Evolutionary conservation across 441 rosid genomes (phyloP), one percentile per base, ranked within the genome.

Genomic region (Cnidoscolus chayamansa): DNA sequence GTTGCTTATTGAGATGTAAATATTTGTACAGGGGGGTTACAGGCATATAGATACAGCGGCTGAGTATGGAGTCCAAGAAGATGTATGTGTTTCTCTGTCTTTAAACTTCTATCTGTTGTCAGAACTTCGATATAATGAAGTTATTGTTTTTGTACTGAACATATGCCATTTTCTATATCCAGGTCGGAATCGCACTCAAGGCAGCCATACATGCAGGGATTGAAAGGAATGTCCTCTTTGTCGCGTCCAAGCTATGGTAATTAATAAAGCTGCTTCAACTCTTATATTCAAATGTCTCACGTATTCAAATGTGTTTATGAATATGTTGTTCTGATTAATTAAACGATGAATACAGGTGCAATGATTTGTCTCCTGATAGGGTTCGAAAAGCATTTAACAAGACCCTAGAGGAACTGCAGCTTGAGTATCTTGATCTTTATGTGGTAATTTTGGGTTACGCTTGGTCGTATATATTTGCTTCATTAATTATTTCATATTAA

Each of bases 161-260:
- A 6, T 40, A 6, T 40, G 6, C 6, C 25, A 0, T 57, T 0
- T 0, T 35, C 5, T 35, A 35, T 35, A 35, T 35, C 5, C 67
- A 85, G 87, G 85, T 85, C 0, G 90, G 86, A n/a, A 35, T 12
- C 43, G 88, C 73, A 37, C 72, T 85, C 50, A 79, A 80, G 74
- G 69, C 77, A 63, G 87, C 88, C 20, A 81, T 83, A 69, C 83
- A 87, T 50, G 83, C 86, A 40, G 86, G 87, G 37, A 8, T 84
- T n/a, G 83, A 80, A 47, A 81, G 88, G 80, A 83, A 77, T 67
- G 86, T 83, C 74, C 81, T 87, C 54, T 87, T 84, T 56, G 62
- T 88, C 56, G 81, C 86, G 7, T 86, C 89, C 11, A 88, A 84
- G 77, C 80, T 86, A 15, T 86, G 87, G 89, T 84, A 76, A 51